Percentiles rank a stretch among this genome's conserved stretches.
phyloP scores from a whole-genome alignment of 148 eudicot species.

The Arbutus unedo region DNA sequence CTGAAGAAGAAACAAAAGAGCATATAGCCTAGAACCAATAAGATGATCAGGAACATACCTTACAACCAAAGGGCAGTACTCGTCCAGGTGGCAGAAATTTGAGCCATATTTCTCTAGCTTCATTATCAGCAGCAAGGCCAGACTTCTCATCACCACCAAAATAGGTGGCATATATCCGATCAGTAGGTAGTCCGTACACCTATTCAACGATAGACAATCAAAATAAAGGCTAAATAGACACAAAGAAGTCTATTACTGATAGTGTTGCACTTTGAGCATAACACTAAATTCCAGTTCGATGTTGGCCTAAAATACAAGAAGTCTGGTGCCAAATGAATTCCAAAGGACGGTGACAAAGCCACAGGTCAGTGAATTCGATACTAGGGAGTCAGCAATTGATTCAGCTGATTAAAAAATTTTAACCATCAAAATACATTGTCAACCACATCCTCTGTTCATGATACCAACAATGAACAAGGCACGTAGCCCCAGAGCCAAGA shows the following conservation, averaged over 20 bases:
- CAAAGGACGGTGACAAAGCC: neutral
- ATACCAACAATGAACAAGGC: neutral
- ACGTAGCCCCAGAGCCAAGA: neutral
- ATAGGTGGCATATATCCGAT: slow-evolving; percentile 86
- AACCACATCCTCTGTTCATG: neutral
- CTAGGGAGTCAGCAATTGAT: neutral
- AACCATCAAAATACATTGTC: neutral
- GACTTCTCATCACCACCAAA: slow-evolving; percentile 94
- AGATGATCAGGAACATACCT: slow-evolving; percentile 42
- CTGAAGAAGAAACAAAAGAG: slow-evolving; percentile 14
- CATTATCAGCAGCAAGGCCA: slow-evolving; percentile 80
- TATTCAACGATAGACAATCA: slow-evolving; percentile 20
- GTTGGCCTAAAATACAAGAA: neutral
- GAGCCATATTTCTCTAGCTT: slow-evolving; percentile 88
- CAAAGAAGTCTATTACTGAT: neutral
- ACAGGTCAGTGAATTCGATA: neutral
- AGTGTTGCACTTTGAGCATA: neutral
- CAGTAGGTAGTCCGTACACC: slow-evolving; percentile 74
- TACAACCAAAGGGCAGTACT: slow-evolving; percentile 93
- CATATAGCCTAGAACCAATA: neutral
- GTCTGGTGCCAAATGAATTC: neutral
- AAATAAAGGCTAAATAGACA: neutral
- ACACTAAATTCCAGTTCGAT: neutral
- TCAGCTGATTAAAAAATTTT: neutral
- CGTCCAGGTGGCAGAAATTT: slow-evolving; percentile 66